phyloP scores from a whole-genome alignment of 352 stramenopile genomes.

The Phytopythium sindhum region DNA sequence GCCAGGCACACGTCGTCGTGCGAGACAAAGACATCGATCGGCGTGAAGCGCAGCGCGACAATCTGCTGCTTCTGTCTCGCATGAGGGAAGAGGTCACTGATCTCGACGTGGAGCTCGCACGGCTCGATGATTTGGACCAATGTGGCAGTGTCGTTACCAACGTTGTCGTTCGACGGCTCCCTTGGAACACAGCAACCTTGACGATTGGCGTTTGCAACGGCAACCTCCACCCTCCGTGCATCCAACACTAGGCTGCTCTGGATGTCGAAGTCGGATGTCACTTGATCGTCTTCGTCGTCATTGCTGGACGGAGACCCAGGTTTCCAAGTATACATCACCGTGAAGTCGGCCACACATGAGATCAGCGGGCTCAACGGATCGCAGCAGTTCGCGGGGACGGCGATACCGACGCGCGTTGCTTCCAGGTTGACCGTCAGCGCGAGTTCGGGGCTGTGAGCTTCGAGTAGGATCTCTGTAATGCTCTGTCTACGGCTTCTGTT shows the following conservation, averaged over 20 bases:
- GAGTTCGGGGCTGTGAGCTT: conserved; percentile 38
- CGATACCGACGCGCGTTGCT: conserved; percentile 48
- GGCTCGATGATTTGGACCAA: conserved; percentile 80
- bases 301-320: conserved; percentile 14
- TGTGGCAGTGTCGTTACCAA: conserved; percentile 29
- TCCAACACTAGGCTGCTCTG: conserved; percentile 65
- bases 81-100: conserved; percentile 66
- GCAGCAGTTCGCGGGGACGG: conserved; percentile 52
- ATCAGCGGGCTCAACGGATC: conserved; percentile 39
- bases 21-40: conserved; percentile 76
- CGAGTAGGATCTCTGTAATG: conserved; percentile 48
- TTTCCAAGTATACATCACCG: conserved; percentile 49
- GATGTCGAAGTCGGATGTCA: conserved; percentile 50
- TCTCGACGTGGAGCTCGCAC: conserved; percentile 57
- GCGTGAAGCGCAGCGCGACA: conserved; percentile 62
- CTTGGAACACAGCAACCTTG: conserved; percentile 59
- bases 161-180: conserved; percentile 23
- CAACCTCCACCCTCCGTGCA: conserved; percentile 58
- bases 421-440: conserved; percentile 40
- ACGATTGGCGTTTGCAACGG: conserved; percentile 58
- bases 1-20: conserved; percentile 73
- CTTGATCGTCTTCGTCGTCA: conserved; percentile 10
- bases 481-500: conserved; percentile 32
- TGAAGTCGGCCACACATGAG: conserved; percentile 53
- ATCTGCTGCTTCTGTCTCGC: conserved; percentile 72